Evolutionary conservation across 352 stramenopile species (phyloP).

Genomic region (Halophytophthora batemanensis): DNA sequence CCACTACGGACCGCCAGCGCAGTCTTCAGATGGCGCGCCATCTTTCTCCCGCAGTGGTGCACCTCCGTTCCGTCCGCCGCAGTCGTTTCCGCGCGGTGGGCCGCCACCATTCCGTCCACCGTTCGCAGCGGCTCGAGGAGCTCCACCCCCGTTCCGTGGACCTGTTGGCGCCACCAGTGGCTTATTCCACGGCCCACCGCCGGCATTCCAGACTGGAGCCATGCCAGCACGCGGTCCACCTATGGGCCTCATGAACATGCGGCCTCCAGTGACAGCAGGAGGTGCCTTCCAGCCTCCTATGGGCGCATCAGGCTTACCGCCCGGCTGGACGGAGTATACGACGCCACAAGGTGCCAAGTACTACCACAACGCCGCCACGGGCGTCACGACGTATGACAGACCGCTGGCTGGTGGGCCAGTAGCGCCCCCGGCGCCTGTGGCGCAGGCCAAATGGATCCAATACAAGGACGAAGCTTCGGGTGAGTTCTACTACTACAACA

Average conservation of each 20-base stretch:
- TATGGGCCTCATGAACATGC: slow-evolving; percentile 13
- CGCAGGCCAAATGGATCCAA: slow-evolving; percentile 52
- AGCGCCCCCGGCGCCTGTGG: not conserved
- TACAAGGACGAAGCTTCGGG: slow-evolving; percentile 74
- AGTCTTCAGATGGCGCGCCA: slow-evolving; percentile 2
- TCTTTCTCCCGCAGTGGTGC: slow-evolving; percentile 18
- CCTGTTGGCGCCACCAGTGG: not conserved
- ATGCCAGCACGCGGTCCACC: slow-evolving; percentile 14
- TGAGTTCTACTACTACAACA: slow-evolving; percentile 83
- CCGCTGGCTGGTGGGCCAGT: not conserved
- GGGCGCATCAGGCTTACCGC: slow-evolving; percentile 21
- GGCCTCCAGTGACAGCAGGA: slow-evolving; percentile 11
- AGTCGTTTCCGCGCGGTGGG: slow-evolving; percentile 16
- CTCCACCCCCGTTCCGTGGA: slow-evolving; percentile 13
- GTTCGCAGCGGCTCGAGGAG: slow-evolving; percentile 13
- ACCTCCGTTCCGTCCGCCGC: slow-evolving; percentile 22
- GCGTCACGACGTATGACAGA: slow-evolving; percentile 64
- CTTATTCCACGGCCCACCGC: slow-evolving; percentile 17
- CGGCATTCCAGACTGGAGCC: slow-evolving; percentile 14
- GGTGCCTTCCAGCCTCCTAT: slow-evolving; percentile 17
- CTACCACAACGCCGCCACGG: slow-evolving; percentile 57
- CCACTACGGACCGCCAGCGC: slow-evolving; percentile 31
- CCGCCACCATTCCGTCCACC: slow-evolving; percentile 25
- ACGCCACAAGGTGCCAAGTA: slow-evolving; percentile 54
- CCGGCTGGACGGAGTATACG: slow-evolving; percentile 59